Percentiles rank a stretch among this genome's conserved stretches.
These are phyloP conservation scores for Fusarium nygamai DNA, from an alignment of 2,329 filamentous ascomycete genomes.

Conservation along the genomic window DNA sequence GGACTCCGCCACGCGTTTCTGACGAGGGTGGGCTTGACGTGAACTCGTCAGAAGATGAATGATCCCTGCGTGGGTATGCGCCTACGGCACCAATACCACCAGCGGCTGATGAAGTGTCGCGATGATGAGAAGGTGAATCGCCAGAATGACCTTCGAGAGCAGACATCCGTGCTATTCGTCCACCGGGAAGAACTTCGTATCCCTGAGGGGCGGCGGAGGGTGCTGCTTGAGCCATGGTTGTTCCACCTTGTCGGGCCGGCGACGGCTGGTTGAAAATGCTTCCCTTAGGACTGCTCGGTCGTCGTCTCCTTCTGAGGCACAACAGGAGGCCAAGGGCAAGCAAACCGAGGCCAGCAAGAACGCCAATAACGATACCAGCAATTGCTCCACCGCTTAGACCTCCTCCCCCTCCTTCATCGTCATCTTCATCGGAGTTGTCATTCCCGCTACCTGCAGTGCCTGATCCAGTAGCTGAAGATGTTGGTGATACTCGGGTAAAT, in stretches of 20 bases:
- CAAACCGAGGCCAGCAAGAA: constrained; percentile 75
- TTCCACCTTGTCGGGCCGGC: constrained; percentile 66
- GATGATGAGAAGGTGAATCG: constrained; percentile 66
- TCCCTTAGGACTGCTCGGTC: constrained; percentile 69
- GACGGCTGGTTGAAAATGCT: constrained; percentile 92
- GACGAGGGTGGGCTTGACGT: constrained; percentile 75
- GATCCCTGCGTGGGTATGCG: constrained; percentile 61
- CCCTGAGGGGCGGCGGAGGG: constrained; percentile 55
- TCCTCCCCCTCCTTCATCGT: constrained; percentile 14
- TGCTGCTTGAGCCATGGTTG: constrained; percentile 51
- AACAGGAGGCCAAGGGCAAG: constrained; percentile 76
- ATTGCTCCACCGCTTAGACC: constrained; percentile 84
- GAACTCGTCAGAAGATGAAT: constrained; percentile 78
- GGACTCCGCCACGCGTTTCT: constrained; percentile 64
- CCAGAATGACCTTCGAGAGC: constrained; percentile 82
- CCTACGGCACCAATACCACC: constrained; percentile 55
- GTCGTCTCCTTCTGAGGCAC: constrained; percentile 65
- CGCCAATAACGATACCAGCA: constrained; percentile 88
- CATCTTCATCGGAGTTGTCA: constrained; percentile 31
- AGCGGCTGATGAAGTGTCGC: constrained; percentile 50
- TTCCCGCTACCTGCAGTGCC: constrained; percentile 28
- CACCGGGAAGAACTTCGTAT: constrained; percentile 83
- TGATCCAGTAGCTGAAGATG: constrained; percentile 45
- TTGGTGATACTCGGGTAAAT: constrained; percentile 58
- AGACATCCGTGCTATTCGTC: constrained; percentile 94